Evolutionary conservation across 805 yeast genomes (phyloP).

Genomic region (Kazachstania martiniae): DNA sequence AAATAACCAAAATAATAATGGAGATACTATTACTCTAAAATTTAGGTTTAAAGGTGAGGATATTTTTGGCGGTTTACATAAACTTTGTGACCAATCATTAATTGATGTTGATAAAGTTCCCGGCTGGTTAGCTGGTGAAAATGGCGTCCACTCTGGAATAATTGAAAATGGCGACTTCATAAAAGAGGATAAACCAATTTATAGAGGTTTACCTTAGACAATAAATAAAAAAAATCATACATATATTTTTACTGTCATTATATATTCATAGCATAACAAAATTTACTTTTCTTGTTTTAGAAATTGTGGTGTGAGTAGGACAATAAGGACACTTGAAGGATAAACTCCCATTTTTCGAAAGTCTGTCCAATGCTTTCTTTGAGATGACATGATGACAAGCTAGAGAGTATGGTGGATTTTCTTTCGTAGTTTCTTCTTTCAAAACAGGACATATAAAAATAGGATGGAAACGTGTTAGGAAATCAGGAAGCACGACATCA

Average conservation of each 20-base stretch:
- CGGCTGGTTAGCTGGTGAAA: constrained; percentile 72
- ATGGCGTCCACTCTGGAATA: constrained; percentile 42
- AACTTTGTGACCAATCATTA: constrained; percentile 40
- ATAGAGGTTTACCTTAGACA: neutral
- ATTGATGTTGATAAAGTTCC: constrained; percentile 52
- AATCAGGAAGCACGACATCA: constrained; percentile 44
- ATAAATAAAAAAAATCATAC: neutral
- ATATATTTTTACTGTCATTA: neutral
- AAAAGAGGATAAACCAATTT: constrained; percentile 5
- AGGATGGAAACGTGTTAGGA: constrained; percentile 44
- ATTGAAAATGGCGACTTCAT: constrained; percentile 29
- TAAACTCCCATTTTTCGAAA: constrained; percentile 33
- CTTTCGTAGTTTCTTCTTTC: constrained; percentile 51
- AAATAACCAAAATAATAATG: constrained; percentile 20
- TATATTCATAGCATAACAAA: constrained; percentile 26
- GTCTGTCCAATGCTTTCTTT: constrained; percentile 38
- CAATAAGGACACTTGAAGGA: constrained; percentile 66
- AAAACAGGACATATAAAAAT: constrained; percentile 63
- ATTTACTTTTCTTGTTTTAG: constrained; percentile 36
- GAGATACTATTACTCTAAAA: constrained; percentile 16
- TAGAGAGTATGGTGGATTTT: constrained; percentile 51
- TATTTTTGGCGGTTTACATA: constrained; percentile 70
- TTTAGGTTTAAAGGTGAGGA: constrained; percentile 50
- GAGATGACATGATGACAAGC: constrained; percentile 60
- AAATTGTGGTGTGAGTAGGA: constrained; percentile 36